Percentiles rank a stretch among this genome's conserved stretches.
These are phyloP conservation scores for Rhododendron simsii DNA, from an alignment of 148 eudicot species.

Conservation along the genomic window DNA sequence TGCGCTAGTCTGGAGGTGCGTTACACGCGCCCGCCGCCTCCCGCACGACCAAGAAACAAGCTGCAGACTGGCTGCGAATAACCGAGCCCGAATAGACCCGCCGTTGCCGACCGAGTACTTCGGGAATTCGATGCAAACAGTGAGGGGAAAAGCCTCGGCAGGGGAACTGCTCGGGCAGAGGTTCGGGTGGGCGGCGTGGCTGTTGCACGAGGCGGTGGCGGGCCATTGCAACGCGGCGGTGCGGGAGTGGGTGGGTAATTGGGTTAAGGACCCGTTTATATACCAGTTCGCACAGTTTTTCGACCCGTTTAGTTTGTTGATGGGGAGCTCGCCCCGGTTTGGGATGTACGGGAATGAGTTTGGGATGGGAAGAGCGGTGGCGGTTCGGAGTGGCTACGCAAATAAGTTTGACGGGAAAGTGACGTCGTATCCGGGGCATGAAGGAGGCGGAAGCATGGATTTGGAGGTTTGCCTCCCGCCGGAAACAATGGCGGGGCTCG, in stretches of 20 bases:
- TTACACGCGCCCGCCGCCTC: slow-evolving; percentile 10
- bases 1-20: slow-evolving; percentile 20
- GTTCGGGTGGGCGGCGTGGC: not conserved
- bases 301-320: slow-evolving; percentile 9
- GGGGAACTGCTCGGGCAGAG: not conserved
- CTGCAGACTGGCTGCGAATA: slow-evolving; percentile 10
- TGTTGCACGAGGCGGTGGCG: not conserved
- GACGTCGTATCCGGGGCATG: no score
- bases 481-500: no score
- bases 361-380: no score
- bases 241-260: not conserved
- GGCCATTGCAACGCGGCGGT: slow-evolving; percentile 10
- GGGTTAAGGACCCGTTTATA: slow-evolving; percentile 10
- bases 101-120: slow-evolving; percentile 20
- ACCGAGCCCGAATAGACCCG: slow-evolving; percentile 18
- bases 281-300: slow-evolving; percentile 7
- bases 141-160: not conserved
- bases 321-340: no score
- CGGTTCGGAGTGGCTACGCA: no score
- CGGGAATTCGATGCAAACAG: slow-evolving; percentile 13
- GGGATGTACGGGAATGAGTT: no score
- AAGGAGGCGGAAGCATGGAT: no score
- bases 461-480: no score
- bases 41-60: not conserved
- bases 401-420: no score